Evolutionary conservation across 2,329 filamentous ascomycete genomes (phyloP).

Genomic region (Colletotrichum lentis): DNA sequence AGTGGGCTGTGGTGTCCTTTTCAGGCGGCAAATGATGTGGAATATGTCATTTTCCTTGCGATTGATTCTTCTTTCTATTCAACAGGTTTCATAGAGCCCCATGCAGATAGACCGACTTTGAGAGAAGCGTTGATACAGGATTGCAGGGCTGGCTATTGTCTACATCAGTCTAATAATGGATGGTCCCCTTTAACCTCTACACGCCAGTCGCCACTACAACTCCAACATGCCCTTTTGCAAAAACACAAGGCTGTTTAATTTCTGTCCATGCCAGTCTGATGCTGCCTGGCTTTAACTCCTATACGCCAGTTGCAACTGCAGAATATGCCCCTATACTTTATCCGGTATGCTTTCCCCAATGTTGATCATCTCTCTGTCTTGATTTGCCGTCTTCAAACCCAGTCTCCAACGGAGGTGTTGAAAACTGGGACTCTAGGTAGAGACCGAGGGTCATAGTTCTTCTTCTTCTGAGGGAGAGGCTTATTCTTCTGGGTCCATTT

Average conservation of each 20-base stretch:
- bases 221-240: too few relatives aligned
- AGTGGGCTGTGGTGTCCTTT: conserved; percentile 94
- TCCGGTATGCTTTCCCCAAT: background rate
- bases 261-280: too few relatives aligned
- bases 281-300: too few relatives aligned
- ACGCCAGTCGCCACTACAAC: too few relatives aligned
- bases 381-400: background rate
- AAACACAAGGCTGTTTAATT: too few relatives aligned
- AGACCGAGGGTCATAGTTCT: too few relatives aligned
- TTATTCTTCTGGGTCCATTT: background rate
- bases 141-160: background rate
- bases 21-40: conserved; percentile 47
- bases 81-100: conserved; percentile 3
- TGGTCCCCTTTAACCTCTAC: background rate
- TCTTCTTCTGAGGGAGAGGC: background rate
- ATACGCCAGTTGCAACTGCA: too few relatives aligned
- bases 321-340: too few relatives aligned
- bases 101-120: conserved; percentile 6
- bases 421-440: conserved; percentile 15
- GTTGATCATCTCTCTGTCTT: background rate
- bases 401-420: background rate
- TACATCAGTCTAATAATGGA: background rate
- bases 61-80: background rate
- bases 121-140: background rate
- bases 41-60: background rate